Conservation (phyloP, 805 yeast genomes). For the Saccharomycopsis sp. region DNA sequence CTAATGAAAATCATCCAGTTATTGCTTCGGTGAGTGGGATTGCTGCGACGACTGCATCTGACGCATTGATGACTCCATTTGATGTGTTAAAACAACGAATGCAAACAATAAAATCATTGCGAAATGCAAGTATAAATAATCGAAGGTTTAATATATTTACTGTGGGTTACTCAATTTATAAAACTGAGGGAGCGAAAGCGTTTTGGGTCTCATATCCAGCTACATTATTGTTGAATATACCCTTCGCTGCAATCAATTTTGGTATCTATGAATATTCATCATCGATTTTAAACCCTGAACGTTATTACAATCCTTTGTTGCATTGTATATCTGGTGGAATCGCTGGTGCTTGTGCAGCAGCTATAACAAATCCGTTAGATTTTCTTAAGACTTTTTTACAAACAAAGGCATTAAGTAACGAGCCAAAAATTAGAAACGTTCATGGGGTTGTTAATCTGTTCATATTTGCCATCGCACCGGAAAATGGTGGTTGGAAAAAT, state of each 20-base stretch:
- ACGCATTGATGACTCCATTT: slow-evolving; percentile 95
- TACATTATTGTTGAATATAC: slow-evolving; percentile 83
- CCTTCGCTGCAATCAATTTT: slow-evolving; percentile 91
- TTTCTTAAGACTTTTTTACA: slow-evolving; percentile 89
- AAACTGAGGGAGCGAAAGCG: slow-evolving; percentile 64
- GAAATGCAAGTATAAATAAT: no score
- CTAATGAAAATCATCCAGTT: slow-evolving; percentile 67
- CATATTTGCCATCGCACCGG: slow-evolving; percentile 13
- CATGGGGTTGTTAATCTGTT: slow-evolving; percentile 42
- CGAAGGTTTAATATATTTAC: slow-evolving; percentile 24
- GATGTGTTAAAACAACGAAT: slow-evolving; percentile 93
- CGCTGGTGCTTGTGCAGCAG: slow-evolving; percentile 94
- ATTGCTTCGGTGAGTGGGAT: slow-evolving; percentile 86
- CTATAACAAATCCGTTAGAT: slow-evolving; percentile 89
- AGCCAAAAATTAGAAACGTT: slow-evolving; percentile 7
- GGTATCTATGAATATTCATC: slow-evolving; percentile 84
- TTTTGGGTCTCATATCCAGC: slow-evolving; percentile 93
- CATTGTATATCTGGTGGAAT: slow-evolving; percentile 92
- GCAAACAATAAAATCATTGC: slow-evolving; percentile 43
- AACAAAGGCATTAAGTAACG: slow-evolving; percentile 34
- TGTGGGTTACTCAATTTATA: slow-evolving; percentile 43
- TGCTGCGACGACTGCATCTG: slow-evolving; percentile 86
- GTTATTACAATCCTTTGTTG: slow-evolving; percentile 75
- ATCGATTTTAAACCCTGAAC: slow-evolving; percentile 70
- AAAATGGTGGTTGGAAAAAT: slow-evolving; percentile 47